Conservation (phyloP, 2,329 filamentous ascomycete species). For the Cordyceps javanica region DNA sequence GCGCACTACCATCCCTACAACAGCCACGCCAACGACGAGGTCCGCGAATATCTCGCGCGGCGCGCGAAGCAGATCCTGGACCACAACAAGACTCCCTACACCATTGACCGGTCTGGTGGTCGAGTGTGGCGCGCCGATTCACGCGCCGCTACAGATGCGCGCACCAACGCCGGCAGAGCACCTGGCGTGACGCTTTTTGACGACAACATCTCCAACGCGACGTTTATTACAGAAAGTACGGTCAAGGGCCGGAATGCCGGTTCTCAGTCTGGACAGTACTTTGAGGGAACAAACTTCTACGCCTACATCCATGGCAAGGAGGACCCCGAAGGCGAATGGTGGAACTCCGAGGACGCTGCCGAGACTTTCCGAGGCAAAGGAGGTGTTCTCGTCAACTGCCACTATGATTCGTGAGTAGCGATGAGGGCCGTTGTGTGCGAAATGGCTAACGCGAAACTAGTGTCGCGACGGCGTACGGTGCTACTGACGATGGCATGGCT, state of each 20-base stretch:
- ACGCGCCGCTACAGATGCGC: not conserved
- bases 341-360: slow-evolving; percentile 42
- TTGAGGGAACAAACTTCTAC: slow-evolving; percentile 87
- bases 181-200: slow-evolving; percentile 63
- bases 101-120: slow-evolving; percentile 31
- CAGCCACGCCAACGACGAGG: slow-evolving; percentile 71
- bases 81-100: slow-evolving; percentile 48
- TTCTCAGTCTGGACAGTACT: slow-evolving; percentile 58
- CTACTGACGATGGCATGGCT: slow-evolving; percentile 89
- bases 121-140: slow-evolving; percentile 20
- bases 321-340: slow-evolving; percentile 69
- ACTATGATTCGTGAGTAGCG: slow-evolving; percentile 65
- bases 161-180: slow-evolving; percentile 17
- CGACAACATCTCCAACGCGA: slow-evolving; percentile 73
- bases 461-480: slow-evolving; percentile 85
- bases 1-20: slow-evolving; percentile 82
- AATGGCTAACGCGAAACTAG: slow-evolving; percentile 34
- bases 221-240: slow-evolving; percentile 38
- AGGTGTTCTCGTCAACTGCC: slow-evolving; percentile 87
- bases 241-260: slow-evolving; percentile 17
- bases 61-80: slow-evolving; percentile 66
- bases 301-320: slow-evolving; percentile 82
- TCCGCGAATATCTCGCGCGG: slow-evolving; percentile 68
- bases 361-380: slow-evolving; percentile 52
- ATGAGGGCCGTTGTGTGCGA: not conserved